Conservation (phyloP, 805 yeast species). For the Wickerhamomyces queroliae region DNA sequence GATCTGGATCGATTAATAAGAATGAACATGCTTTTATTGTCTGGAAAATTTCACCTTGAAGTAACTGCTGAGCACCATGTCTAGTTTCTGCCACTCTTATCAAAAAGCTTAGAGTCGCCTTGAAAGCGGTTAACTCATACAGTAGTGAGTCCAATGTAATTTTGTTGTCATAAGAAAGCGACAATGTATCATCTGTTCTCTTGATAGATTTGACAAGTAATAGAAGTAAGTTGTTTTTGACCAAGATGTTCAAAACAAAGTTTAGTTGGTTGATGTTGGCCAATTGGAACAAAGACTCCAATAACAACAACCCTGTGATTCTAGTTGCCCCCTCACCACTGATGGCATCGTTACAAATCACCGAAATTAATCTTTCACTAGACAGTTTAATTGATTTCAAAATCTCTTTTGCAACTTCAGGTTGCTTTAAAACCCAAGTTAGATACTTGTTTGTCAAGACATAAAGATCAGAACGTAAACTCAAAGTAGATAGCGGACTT, state of each 20-base stretch:
- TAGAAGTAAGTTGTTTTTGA: slow-evolving; percentile 59
- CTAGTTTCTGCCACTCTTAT: slow-evolving; percentile 72
- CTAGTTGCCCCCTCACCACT: slow-evolving; percentile 73
- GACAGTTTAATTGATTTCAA: slow-evolving; percentile 48
- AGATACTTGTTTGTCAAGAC: slow-evolving; percentile 64
- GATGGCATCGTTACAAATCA: slow-evolving; percentile 72
- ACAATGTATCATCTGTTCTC: slow-evolving; percentile 60
- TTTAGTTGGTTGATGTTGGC: slow-evolving; percentile 45
- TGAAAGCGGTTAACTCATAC: slow-evolving; percentile 74
- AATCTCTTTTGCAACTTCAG: slow-evolving; percentile 38
- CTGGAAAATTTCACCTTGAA: slow-evolving; percentile 69
- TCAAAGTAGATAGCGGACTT: slow-evolving; percentile 60
- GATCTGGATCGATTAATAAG: slow-evolving; percentile 68
- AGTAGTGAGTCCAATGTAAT: slow-evolving; percentile 48
- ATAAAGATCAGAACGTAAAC: slow-evolving; percentile 75
- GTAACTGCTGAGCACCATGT: slow-evolving; percentile 68
- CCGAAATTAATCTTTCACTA: slow-evolving; percentile 57
- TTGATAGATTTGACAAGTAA: slow-evolving; percentile 62
- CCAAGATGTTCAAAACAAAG: slow-evolving; percentile 54
- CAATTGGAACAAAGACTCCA: slow-evolving; percentile 61
- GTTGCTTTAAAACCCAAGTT: slow-evolving; percentile 39
- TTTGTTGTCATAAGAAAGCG: slow-evolving; percentile 26
- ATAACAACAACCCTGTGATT: slow-evolving; percentile 66
- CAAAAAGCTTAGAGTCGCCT: slow-evolving; percentile 62
- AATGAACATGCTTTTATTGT: slow-evolving; percentile 51